Base-by-base conservation (phyloP, 169 alveolate genomes). In the Eimeria falciformis region DNA sequence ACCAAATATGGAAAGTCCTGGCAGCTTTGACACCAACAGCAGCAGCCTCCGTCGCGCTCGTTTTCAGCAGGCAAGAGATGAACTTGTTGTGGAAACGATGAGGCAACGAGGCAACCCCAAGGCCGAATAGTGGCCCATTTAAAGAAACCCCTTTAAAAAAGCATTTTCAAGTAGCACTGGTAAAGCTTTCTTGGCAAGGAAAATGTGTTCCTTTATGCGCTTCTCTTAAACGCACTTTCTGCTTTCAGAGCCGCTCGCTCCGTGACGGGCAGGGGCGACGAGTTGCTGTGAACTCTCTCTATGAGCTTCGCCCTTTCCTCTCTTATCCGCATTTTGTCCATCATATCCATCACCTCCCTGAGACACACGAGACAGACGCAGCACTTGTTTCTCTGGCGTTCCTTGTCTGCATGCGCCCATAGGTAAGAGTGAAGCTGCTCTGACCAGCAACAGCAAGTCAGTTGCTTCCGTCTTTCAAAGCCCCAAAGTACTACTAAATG, bases 191-290 rank as follows among this genome's bases (percentile, higher is more conserved):
- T 2, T 33, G 0, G 2, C 4, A 33, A 33, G 40, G 40, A 2
- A 33, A 33, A 2, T 33, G 40, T 33, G 0, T 33, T 2, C 40
- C 62, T 4, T 18, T 3, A 53, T 14, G n/a, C 62, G 23, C 62
- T 53, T 14, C 14, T 14, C 62, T 18, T 4, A 14, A 53, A 53
- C 83, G 33, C 53, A 71, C 83, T 71, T 40, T 71, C 83, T 17
- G 83, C 83, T 25, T 71, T 43, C 3, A 40, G 43, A 4, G 83
- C 56, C 1, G 83, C 83, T 43, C 83, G 33, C 25, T 71, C 83
- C 43, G 62, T 43, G 83, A 71, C 53, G 62, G 83, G 17, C 17
- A 71, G 33, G 23, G 83, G 83, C 23, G 23, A 12, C 83, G 21
- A 12, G 1, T 18, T 43, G 2, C 83, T 33, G 53, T 71, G 53